phyloP scores from a whole-genome alignment of 192 early-diverging fungal genomes.

The Coemansia sp. region DNA sequence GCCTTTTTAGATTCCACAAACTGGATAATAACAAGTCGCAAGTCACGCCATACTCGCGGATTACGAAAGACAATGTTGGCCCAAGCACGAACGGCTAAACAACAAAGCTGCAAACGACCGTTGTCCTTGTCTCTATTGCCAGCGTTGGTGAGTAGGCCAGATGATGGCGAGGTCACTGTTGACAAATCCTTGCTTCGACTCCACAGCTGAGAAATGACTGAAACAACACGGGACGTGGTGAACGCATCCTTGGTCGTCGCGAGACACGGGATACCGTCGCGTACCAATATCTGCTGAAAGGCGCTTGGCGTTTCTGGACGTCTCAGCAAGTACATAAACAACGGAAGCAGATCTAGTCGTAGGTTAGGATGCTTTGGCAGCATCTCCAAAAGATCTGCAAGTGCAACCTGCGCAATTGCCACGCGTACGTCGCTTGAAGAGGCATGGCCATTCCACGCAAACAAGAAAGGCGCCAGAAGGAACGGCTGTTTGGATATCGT shows the following conservation, averaged over 20 bases:
- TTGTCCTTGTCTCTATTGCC: neutral
- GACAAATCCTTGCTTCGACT: constrained; percentile 2
- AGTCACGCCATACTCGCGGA: constrained; percentile 40
- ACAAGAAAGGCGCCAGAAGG: constrained; percentile 29
- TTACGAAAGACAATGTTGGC: constrained; percentile 17
- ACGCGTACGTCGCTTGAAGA: neutral
- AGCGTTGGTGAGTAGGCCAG: neutral
- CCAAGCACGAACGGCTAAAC: constrained; percentile 34
- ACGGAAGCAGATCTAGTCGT: constrained; percentile 20
- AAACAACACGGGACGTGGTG: constrained; percentile 28
- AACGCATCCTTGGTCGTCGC: constrained; percentile 23
- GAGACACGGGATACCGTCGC: constrained; percentile 18
- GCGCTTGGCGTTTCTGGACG: constrained; percentile 7
- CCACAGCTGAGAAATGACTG: constrained; percentile 24
- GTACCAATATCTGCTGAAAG: constrained; percentile 15
- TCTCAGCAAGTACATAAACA: constrained; percentile 22
- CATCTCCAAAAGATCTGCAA: constrained; percentile 12
- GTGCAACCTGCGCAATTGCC: neutral
- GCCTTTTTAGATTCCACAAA: constrained; percentile 32
- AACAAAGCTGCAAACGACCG: constrained; percentile 15
- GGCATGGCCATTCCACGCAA: constrained; percentile 7
- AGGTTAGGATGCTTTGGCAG: constrained; percentile 1
- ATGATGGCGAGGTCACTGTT: neutral
- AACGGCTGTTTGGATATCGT: constrained; percentile 8
- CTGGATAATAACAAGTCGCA: constrained; percentile 22